Evolutionary conservation across 345 rosid genomes (phyloP), one percentile per base, ranked within the genome.

Genomic region (Orychophragmus violaceus): DNA sequence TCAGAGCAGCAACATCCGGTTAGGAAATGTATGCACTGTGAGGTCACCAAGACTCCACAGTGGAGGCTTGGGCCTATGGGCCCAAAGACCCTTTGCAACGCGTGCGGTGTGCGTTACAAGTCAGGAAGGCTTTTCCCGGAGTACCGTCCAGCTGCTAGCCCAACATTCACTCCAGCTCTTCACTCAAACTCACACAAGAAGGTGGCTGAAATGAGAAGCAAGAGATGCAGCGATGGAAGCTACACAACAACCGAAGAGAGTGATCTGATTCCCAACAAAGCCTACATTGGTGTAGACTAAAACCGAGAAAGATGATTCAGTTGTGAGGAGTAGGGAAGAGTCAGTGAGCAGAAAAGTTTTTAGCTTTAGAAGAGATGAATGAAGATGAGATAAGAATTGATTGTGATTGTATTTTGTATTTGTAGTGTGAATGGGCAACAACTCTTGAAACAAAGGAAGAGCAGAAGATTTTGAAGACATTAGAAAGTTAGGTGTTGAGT

Each of bases 51-150:
- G 83, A 95, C 99, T 0, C 99, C 99, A 0, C 99, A 95, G 67
- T 95, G 99, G 99, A 82, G 99, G 70, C 93, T 95, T 4, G 99
- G 99, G 1, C 99, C 99, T 23, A 77, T 87, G 95, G 99, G 99
- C 0, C 97, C 96, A 4, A 94, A 94, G 77, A 91, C 99, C 6
- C 96, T 94, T 23, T 89, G 99, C 82, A 94, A 94, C 24, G 99
- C 99, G 3, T 95, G 99, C 0, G 99, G 99, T 0, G 97, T 95
- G 16, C 93, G 97, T 19, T 82, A 81, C 78, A 95, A 95, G 70
- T 95, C 95, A 0, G 99, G 99, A 23, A 71, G 99, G 80, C 96
- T 95, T 71, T 95, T 84, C 82, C 99, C 99, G 0, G 97, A 95
- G 65, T 95, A 95, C 76, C 85, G 99, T 49, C 99, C 99, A 12